A percentile compares a stretch with the other conserved stretches of the same genome.
These are phyloP conservation scores for Taxawa tesnikishii DNA, from an alignment of 2,329 filamentous ascomycete genomes.

Conservation along the genomic window DNA sequence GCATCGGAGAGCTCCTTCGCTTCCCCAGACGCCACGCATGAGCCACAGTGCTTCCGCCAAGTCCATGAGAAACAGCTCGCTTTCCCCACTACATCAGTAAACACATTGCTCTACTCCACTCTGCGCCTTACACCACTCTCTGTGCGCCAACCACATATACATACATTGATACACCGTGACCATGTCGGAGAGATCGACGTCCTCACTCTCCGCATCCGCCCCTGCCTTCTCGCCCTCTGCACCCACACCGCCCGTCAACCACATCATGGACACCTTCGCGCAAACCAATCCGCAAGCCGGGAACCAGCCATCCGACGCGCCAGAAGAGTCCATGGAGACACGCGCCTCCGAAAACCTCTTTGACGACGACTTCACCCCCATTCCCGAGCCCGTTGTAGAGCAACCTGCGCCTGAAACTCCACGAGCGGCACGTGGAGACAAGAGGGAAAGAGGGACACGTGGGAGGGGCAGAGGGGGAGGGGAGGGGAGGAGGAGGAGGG, in stretches of 20 bases:
- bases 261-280: conserved; percentile 18
- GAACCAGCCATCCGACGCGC: conserved; percentile 20
- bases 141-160: too few relatives aligned
- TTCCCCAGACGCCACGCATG: too few relatives aligned
- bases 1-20: too few relatives aligned
- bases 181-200: too few relatives aligned
- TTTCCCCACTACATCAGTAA: too few relatives aligned
- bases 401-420: conserved; percentile 4
- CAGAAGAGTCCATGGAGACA: conserved; percentile 35
- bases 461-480: conserved; percentile 8
- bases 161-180: too few relatives aligned
- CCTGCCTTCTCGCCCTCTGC: neutral
- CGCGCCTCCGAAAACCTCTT: conserved; percentile 39
- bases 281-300: conserved; percentile 20
- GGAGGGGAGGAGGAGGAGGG: conserved; percentile 2
- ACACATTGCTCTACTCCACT: too few relatives aligned
- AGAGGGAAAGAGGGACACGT: conserved; percentile 9
- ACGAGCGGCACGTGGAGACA: conserved; percentile 9
- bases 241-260: too few relatives aligned
- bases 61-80: too few relatives aligned
- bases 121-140: too few relatives aligned
- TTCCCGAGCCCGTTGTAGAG: conserved; percentile 28
- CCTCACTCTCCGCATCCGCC: neutral
- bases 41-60: too few relatives aligned
- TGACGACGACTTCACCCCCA: conserved; percentile 37